Evolutionary conservation across 768 basidiomycete species (phyloP).

Genomic region (Pisolithus orientalis): DNA sequence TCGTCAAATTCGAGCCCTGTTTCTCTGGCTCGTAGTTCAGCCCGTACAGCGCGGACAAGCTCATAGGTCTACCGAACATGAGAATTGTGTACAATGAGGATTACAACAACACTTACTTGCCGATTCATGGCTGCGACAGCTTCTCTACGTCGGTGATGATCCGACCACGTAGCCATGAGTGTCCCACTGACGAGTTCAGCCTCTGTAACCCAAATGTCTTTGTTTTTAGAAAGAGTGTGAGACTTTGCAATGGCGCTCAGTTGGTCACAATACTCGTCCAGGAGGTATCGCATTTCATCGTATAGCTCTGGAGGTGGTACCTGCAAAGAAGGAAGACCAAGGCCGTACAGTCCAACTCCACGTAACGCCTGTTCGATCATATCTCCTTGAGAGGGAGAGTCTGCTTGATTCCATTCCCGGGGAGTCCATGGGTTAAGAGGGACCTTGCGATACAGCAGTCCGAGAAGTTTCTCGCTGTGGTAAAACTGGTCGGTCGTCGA

Average conservation of each 20-base stretch:
- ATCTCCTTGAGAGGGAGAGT: conserved; percentile 23
- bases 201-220: conserved; percentile 31
- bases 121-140: conserved; percentile 38
- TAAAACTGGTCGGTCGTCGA: conserved; percentile 27
- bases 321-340: conserved; percentile 27
- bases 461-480: conserved; percentile 36
- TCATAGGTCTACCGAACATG: conserved; percentile 31
- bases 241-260: conserved; percentile 29
- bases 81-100: neutral
- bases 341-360: conserved; percentile 18
- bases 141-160: conserved; percentile 36
- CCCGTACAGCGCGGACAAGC: conserved; percentile 31
- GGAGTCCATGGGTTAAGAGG: conserved; percentile 30
- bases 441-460: conserved; percentile 39
- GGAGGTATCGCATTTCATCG: conserved; percentile 32
- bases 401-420: conserved; percentile 9
- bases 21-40: conserved; percentile 21
- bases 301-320: conserved; percentile 20
- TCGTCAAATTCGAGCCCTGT: conserved; percentile 14
- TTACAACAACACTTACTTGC: conserved; percentile 26
- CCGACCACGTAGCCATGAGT: conserved; percentile 38
- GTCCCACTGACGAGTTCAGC: conserved; percentile 41
- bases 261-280: conserved; percentile 32
- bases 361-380: conserved; percentile 21
- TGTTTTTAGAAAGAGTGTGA: conserved; percentile 32